Percentiles rank a stretch among this genome's conserved stretches.
Evolutionary conservation across 2,329 filamentous ascomycete species (phyloP).

Genomic region (Cordyceps farinosa): DNA sequence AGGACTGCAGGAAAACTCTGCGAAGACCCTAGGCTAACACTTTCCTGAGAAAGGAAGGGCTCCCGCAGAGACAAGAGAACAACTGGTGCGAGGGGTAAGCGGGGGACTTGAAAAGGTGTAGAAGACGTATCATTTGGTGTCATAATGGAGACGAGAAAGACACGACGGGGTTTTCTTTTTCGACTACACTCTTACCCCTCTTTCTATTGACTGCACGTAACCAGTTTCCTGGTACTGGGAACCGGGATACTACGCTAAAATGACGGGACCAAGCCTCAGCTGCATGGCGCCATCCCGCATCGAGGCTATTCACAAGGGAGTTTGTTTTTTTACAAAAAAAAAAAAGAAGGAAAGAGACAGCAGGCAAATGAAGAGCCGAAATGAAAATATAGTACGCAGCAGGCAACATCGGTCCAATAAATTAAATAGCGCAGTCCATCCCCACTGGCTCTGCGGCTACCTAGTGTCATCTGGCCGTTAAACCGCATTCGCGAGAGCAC

Average conservation of each 20-base stretch:
- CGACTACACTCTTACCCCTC: not conserved
- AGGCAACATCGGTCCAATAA: not conserved
- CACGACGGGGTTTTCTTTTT: not conserved
- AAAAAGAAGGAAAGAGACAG: not conserved
- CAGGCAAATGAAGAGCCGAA: not conserved
- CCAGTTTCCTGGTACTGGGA: not conserved
- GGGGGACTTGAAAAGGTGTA: not conserved
- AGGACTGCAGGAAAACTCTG: too few relatives aligned
- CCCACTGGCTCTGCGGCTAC: not conserved
- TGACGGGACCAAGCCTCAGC: not conserved
- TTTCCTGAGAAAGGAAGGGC: not conserved
- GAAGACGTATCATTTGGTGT: slow-evolving; percentile 2
- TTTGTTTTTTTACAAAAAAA: not conserved
- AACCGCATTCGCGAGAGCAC: not conserved
- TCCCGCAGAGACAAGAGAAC: not conserved
- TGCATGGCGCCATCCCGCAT: not conserved
- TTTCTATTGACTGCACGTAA: not conserved
- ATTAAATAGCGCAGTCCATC: not conserved
- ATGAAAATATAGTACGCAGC: not conserved
- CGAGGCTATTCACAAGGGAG: not conserved
- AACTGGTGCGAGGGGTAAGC: not conserved
- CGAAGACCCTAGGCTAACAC: not conserved
- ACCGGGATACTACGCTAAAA: not conserved
- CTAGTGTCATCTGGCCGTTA: not conserved
- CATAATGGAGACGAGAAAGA: not conserved